Conservation (phyloP, 805 yeast species). For the Teunomyces tritomae region DNA sequence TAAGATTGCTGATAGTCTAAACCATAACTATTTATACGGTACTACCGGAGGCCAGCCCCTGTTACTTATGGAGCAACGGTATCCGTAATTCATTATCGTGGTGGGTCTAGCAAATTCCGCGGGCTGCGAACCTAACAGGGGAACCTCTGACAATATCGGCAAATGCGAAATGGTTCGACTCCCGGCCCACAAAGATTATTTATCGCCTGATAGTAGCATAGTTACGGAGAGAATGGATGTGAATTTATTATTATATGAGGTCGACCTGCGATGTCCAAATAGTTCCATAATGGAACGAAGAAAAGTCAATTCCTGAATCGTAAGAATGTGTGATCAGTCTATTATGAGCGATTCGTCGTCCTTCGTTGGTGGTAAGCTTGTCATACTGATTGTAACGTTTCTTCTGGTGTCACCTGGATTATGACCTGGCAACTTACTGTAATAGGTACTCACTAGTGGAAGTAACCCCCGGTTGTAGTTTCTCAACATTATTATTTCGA, state of each 20-base stretch:
- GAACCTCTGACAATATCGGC: not conserved
- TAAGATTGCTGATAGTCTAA: not conserved
- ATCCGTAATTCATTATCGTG: not conserved
- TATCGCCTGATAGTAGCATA: not conserved
- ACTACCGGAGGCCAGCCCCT: not conserved
- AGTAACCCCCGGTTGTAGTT: slow-evolving; percentile 16
- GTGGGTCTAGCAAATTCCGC: not conserved
- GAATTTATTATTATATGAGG: not conserved
- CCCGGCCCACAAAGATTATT: not conserved
- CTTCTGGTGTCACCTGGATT: not conserved
- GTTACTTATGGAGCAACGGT: not conserved
- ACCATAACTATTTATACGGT: not conserved
- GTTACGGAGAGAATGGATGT: not conserved
- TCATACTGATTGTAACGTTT: slow-evolving; percentile 4
- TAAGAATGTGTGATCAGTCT: not conserved
- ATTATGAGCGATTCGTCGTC: slow-evolving; percentile 1
- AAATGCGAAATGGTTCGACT: not conserved
- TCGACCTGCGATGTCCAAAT: not conserved
- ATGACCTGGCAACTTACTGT: slow-evolving; percentile 10
- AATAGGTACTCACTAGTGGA: slow-evolving; percentile 17
- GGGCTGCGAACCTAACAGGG: slow-evolving; percentile 1
- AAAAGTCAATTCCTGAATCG: not conserved
- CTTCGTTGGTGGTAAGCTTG: not conserved
- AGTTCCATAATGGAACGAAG: not conserved
- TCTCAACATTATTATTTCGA: slow-evolving; percentile 13